Evolutionary conservation across 2,329 filamentous ascomycete genomes (phyloP).

Genomic region (Capronia epimyces): DNA sequence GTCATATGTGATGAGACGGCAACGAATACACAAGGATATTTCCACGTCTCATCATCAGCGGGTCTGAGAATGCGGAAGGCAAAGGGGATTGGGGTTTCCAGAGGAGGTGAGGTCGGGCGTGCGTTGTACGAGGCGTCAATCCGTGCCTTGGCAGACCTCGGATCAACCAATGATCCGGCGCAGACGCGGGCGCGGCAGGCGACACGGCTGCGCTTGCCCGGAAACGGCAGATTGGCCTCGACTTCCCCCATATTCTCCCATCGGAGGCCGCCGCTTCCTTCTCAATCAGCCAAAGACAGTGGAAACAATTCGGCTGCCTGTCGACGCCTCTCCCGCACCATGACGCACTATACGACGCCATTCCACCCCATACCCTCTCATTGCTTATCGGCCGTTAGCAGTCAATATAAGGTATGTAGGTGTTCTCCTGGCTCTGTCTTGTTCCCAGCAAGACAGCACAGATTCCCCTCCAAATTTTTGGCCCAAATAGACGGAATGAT

Average conservation of each 20-base stretch:
- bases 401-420: slow-evolving; percentile 20
- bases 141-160: background rate
- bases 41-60: too few relatives aligned
- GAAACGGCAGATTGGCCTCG: background rate
- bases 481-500: slow-evolving; percentile 8
- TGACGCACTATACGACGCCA: slow-evolving; percentile 14
- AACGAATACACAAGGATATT: too few relatives aligned
- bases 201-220: slow-evolving; percentile 19
- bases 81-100: too few relatives aligned
- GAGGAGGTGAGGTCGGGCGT: too few relatives aligned
- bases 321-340: slow-evolving; percentile 12
- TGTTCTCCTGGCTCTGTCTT: background rate
- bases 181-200: background rate
- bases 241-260: slow-evolving; percentile 4
- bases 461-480: background rate
- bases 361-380: slow-evolving; percentile 4
- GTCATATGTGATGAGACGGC: too few relatives aligned
- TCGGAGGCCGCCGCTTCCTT: slow-evolving; percentile 23
- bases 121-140: background rate
- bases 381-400: slow-evolving; percentile 3
- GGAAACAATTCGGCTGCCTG: slow-evolving; percentile 20
- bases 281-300: slow-evolving; percentile 10
- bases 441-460: background rate
- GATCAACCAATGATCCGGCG: background rate
- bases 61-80: too few relatives aligned